Percentiles rank a stretch among this genome's conserved stretches.
Evolutionary conservation across 305 asterid species (phyloP).

Genomic region (Plantago lanceolata): DNA sequence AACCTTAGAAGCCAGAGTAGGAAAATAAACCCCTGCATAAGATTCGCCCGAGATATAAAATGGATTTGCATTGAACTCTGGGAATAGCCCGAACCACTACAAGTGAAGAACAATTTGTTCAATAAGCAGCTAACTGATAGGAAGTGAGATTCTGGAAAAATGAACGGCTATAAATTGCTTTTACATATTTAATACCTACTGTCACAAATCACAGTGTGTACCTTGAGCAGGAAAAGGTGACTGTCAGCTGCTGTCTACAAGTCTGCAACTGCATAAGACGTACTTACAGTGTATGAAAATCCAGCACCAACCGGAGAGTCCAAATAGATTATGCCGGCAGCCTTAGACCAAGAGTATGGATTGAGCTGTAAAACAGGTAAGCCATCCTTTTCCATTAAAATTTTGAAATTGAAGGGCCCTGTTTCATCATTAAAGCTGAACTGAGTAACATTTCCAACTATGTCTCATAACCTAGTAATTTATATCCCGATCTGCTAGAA

Average conservation of each 20-base stretch:
- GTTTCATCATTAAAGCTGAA: slow-evolving; percentile 14
- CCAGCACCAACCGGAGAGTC: slow-evolving; percentile 63
- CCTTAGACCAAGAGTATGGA: slow-evolving; percentile 63
- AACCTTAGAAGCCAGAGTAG: slow-evolving; percentile 43
- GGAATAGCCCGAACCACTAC: slow-evolving; percentile 49
- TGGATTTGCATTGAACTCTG: slow-evolving; percentile 41
- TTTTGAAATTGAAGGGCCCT: slow-evolving; percentile 68
- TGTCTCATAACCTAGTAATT: background rate
- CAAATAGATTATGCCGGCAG: slow-evolving; percentile 49
- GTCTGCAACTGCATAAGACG: slow-evolving; percentile 37
- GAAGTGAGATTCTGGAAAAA: background rate
- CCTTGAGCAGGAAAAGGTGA: slow-evolving; percentile 60
- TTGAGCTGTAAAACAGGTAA: slow-evolving; percentile 54
- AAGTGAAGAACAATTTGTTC: background rate
- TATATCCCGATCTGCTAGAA: background rate
- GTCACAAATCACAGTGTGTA: slow-evolving; percentile 4
- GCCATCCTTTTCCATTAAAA: slow-evolving; percentile 31
- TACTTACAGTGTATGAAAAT: slow-evolving; percentile 36
- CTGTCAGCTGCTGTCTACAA: slow-evolving; percentile 48
- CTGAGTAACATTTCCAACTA: background rate
- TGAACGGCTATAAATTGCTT: background rate
- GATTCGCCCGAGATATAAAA: slow-evolving; percentile 54
- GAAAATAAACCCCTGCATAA: slow-evolving; percentile 52
- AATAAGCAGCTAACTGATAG: background rate
- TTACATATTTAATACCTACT: no score